phyloP scores from a whole-genome alignment of 306 rosid species.

The Mucuna pruriens region DNA sequence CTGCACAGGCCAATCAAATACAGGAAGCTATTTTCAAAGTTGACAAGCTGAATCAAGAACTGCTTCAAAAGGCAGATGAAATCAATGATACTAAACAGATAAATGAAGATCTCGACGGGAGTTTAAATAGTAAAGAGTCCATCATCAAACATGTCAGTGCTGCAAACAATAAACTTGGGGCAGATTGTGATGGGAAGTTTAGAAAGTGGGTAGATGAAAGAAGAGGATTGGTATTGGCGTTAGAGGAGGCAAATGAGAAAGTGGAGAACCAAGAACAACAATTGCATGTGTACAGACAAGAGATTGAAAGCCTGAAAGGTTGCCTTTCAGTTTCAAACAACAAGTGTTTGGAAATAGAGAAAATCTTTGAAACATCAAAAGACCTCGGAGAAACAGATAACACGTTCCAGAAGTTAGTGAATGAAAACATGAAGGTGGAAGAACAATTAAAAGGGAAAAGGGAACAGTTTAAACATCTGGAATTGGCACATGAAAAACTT shows the following conservation, averaged over 20 bases:
- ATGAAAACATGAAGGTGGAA: neutral
- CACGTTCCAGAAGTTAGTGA: neutral
- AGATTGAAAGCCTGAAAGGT: slow-evolving; percentile 57
- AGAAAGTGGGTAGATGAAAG: slow-evolving; percentile 55
- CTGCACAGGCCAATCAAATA: slow-evolving; percentile 46
- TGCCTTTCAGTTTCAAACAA: slow-evolving; percentile 43
- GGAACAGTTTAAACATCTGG: slow-evolving; percentile 36
- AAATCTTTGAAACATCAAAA: slow-evolving; percentile 37
- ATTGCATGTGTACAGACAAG: slow-evolving; percentile 44
- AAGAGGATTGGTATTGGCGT: slow-evolving; percentile 41
- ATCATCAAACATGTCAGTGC: slow-evolving; percentile 52
- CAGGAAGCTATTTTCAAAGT: slow-evolving; percentile 57
- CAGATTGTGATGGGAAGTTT: slow-evolving; percentile 49
- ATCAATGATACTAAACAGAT: slow-evolving; percentile 36
- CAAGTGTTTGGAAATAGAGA: slow-evolving; percentile 61
- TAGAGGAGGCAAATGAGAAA: slow-evolving; percentile 61
- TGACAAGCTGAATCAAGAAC: slow-evolving; percentile 62
- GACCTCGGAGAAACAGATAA: slow-evolving; percentile 51
- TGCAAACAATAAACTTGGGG: slow-evolving; percentile 59
- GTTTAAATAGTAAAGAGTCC: slow-evolving; percentile 52
- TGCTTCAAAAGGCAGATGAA: slow-evolving; percentile 57
- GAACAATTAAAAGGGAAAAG: neutral
- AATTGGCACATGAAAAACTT: slow-evolving; percentile 65
- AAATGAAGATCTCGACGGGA: slow-evolving; percentile 46
- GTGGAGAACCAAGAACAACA: slow-evolving; percentile 51